Conservation (phyloP, 164 flowering plant genomes). For the Stephania yunnanensis region DNA sequence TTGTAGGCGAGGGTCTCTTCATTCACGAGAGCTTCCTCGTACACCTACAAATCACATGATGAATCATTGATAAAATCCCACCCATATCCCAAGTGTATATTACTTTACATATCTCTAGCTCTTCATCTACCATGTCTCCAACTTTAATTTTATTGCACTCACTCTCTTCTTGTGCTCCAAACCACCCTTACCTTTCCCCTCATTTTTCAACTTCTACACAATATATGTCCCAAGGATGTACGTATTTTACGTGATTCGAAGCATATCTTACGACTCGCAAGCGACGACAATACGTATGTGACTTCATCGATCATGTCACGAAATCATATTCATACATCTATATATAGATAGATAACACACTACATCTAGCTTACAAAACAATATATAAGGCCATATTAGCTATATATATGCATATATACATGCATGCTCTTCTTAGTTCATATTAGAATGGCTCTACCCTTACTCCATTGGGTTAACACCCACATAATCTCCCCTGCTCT, state of each 20-base stretch:
- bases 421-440: not conserved
- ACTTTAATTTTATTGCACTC: constrained; percentile 8
- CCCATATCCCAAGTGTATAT: not conserved
- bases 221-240: too few relatives aligned
- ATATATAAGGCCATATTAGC: too few relatives aligned
- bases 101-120: too few relatives aligned
- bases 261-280: too few relatives aligned
- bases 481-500: not conserved
- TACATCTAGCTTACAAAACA: too few relatives aligned
- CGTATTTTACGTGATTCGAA: too few relatives aligned
- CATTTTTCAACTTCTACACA: not conserved
- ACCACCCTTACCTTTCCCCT: not conserved
- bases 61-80: not conserved
- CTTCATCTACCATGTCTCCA: not conserved
- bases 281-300: too few relatives aligned
- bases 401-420: not conserved
- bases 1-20: not conserved
- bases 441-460: not conserved
- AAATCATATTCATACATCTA: too few relatives aligned
- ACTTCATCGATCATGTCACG: too few relatives aligned
- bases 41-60: constrained; percentile 7
- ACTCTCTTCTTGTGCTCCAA: constrained; percentile 10
- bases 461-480: not conserved
- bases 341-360: too few relatives aligned
- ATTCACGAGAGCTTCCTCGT: not conserved